phyloP scores from a whole-genome alignment of 306 rosid species.

The Citrullus amarus region DNA sequence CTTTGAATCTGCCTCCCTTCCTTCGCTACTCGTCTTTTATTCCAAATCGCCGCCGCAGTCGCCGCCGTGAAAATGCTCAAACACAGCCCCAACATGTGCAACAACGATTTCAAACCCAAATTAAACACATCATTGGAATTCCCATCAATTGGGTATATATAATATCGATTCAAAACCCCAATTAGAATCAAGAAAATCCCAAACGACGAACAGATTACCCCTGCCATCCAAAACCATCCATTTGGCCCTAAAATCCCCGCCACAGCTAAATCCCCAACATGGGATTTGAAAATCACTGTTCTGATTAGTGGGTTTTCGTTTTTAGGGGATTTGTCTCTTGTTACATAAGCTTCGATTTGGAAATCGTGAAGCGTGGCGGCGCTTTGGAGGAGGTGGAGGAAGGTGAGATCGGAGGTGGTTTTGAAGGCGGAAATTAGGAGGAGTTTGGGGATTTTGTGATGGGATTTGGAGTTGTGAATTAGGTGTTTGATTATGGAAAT shows the following conservation, averaged over 20 bases:
- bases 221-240: conserved; percentile 59
- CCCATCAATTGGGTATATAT: conserved; percentile 48
- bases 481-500: conserved; percentile 53
- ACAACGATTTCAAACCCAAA: conserved; percentile 17
- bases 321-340: conserved; percentile 30
- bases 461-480: conserved; percentile 14
- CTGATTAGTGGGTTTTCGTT: not conserved
- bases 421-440: conserved; percentile 39
- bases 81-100: conserved; percentile 37
- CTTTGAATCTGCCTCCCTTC: conserved; percentile 31
- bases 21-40: conserved; percentile 22
- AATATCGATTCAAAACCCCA: conserved; percentile 28
- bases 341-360: conserved; percentile 55
- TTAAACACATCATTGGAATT: conserved; percentile 29
- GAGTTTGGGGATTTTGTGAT: conserved; percentile 31
- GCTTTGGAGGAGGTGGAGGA: conserved; percentile 47
- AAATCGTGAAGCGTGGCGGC: not conserved
- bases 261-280: conserved; percentile 29
- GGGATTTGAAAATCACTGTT: conserved; percentile 35
- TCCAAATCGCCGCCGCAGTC: conserved; percentile 35
- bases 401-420: conserved; percentile 29
- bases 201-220: conserved; percentile 47
- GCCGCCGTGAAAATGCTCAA: conserved; percentile 24
- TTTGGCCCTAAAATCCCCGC: conserved; percentile 38
- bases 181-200: conserved; percentile 33